These are phyloP conservation scores for Tolypocladium amazonense DNA, from an alignment of 2,329 filamentous ascomycete genomes.

Conservation along the genomic window DNA sequence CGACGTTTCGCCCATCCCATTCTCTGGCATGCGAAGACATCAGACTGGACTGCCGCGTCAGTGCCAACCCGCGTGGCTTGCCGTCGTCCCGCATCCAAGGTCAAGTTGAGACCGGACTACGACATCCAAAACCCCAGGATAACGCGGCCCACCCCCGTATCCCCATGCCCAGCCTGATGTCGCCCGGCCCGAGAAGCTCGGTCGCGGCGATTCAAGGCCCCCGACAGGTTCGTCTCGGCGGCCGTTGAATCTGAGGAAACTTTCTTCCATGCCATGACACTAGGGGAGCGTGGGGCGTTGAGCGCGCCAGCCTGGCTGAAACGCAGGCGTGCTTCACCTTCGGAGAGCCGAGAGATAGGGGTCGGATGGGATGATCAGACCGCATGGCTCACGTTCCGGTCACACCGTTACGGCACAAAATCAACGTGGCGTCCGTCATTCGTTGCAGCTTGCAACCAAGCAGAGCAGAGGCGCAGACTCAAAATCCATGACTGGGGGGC, in stretches of 20 bases:
- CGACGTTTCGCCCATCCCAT: neutral
- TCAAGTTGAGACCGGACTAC: neutral
- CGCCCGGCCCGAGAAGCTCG: neutral
- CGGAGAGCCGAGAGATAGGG: neutral
- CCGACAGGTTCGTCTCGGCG: neutral
- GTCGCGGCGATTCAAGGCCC: neutral
- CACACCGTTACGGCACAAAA: neutral
- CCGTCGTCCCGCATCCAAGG: neutral
- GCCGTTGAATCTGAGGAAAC: neutral
- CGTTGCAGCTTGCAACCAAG: neutral
- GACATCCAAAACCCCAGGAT: neutral
- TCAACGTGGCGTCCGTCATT: neutral
- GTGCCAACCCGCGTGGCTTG: neutral
- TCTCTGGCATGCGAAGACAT: neutral
- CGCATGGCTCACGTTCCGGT: conserved; percentile 1
- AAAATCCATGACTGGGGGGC: neutral
- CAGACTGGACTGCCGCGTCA: neutral
- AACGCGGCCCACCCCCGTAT: neutral
- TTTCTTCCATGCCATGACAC: neutral
- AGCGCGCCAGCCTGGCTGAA: conserved; percentile 3
- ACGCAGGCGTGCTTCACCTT: conserved; percentile 11
- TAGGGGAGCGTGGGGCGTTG: neutral
- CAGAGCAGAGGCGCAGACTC: neutral
- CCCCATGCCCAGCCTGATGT: neutral
- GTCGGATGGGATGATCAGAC: neutral